Evolutionary conservation across 106 monocot genomes (phyloP).

Genomic region (Allium fistulosum): DNA sequence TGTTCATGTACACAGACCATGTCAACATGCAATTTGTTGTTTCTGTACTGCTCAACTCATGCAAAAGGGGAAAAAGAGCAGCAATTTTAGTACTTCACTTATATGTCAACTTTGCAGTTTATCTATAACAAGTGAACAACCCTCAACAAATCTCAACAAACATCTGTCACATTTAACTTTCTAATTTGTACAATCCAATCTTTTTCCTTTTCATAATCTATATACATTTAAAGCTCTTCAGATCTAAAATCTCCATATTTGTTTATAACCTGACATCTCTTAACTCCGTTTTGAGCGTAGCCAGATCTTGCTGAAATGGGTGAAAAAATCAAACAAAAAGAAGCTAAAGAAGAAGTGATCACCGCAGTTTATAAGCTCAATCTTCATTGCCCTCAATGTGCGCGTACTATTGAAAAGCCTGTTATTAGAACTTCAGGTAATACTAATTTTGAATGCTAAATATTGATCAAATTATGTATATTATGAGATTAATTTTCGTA

Average conservation of each 20-base stretch:
- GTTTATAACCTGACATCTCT: slow-evolving; percentile 2
- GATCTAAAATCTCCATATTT: not conserved
- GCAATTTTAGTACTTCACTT: not conserved
- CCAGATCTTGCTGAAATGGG: slow-evolving; percentile 10
- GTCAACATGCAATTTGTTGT: not conserved
- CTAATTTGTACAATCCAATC: not conserved
- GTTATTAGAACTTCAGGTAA: slow-evolving; percentile 32
- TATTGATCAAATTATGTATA: not conserved
- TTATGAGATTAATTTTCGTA: too few species aligned
- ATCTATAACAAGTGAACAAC: slow-evolving; percentile 31
- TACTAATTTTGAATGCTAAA: too few species aligned
- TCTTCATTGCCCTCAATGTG: slow-evolving; percentile 67
- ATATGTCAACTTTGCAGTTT: slow-evolving; percentile 15
- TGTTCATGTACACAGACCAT: too few species aligned
- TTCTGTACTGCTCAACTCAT: not conserved
- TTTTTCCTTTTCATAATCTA: not conserved
- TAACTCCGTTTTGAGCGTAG: not conserved
- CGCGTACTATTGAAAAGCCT: slow-evolving; percentile 28
- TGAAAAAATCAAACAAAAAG: slow-evolving; percentile 25
- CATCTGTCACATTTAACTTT: slow-evolving; percentile 1
- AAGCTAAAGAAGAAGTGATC: slow-evolving; percentile 26
- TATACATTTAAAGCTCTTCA: not conserved
- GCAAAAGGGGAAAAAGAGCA: not conserved
- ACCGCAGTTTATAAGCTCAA: slow-evolving; percentile 68
- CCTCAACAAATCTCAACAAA: slow-evolving; percentile 43